Evolutionary conservation across 176 grass and related monocot species (phyloP), one percentile per base, ranked within the genome.

Genomic region (Calamus simplicifolius): DNA sequence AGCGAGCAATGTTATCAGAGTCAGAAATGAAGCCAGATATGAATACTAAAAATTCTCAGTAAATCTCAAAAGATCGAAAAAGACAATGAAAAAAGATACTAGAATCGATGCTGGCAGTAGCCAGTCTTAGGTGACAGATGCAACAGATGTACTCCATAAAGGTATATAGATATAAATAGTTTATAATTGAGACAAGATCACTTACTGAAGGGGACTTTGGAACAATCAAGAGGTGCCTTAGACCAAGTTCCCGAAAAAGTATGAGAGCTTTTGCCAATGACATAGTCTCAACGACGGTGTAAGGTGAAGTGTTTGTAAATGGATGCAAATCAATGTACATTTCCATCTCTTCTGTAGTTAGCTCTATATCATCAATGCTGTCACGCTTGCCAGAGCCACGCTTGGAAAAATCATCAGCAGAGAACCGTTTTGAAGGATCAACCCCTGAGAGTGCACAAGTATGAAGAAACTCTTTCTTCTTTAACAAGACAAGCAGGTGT

Each of bases 271-370:
- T 96, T 48, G 92, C 92, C 53, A 90, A 71, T 54, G 83, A 96
- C 92, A 96, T 90, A 6, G 92, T 90, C 73, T 96, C 92, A 19
- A 96, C 78, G 17, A 96, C 92, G 49, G 92, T 96, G 66, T 96
- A 96, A 54, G 92, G 92, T 29, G 92, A 90, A 28, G 83, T 88
- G 58, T 96, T 96, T 63, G 80, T 82, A 69, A 90, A 96, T 1
- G 83, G 87, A 85, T 90, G 86, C 83, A 96, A 77, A 67, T 96
- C 92, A 16, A 96, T 18, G 69, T 77, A 96, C 92, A 96, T 90
- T 54, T 96, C 83, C 84, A 90, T 60, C 62, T 96, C 87, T 77
- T 88, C 87, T 63, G 70, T 26, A 73, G 51, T 88, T 7, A 96
- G 62, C 71, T 82, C 50, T 29, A 90, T 81, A 59, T 79, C 68